Conservation (phyloP, 1,139 yeast species). For the Saccharomyces hybrid region DNA sequence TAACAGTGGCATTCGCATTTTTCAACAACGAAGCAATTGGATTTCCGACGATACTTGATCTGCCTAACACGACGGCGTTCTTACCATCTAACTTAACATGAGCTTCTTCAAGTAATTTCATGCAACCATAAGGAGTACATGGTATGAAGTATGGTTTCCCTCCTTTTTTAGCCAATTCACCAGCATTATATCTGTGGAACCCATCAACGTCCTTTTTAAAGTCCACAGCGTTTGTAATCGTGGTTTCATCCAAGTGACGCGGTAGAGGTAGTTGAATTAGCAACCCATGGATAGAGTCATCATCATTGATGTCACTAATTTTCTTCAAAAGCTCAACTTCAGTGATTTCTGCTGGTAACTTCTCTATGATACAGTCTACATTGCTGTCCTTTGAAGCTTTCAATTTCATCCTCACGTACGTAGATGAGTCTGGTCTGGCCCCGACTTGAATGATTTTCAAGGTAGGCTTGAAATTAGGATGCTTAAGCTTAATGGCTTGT, state of each 20-base stretch:
- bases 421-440: conserved; percentile 65
- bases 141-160: conserved; percentile 68
- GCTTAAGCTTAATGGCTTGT: conserved; percentile 38
- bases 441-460: conserved; percentile 73
- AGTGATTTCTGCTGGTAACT: conserved; percentile 48
- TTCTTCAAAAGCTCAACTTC: conserved; percentile 51
- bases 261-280: conserved; percentile 73
- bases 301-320: conserved; percentile 52
- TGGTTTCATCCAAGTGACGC: conserved; percentile 57
- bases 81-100: conserved; percentile 55
- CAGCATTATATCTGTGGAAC: conserved; percentile 65
- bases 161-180: conserved; percentile 66
- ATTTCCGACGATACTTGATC: conserved; percentile 79
- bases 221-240: conserved; percentile 58
- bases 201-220: conserved; percentile 77
- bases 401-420: conserved; percentile 67
- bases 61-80: conserved; percentile 69
- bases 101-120: conserved; percentile 58
- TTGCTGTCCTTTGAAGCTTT: conserved; percentile 68
- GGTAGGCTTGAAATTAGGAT: conserved; percentile 52
- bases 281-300: conserved; percentile 60
- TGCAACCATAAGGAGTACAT: conserved; percentile 74
- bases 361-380: conserved; percentile 50
- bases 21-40: conserved; percentile 69
- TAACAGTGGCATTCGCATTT: conserved; percentile 69